Base-by-base conservation (phyloP, 768 basidiomycete genomes). In the Hortiboletus flavorubellus region DNA sequence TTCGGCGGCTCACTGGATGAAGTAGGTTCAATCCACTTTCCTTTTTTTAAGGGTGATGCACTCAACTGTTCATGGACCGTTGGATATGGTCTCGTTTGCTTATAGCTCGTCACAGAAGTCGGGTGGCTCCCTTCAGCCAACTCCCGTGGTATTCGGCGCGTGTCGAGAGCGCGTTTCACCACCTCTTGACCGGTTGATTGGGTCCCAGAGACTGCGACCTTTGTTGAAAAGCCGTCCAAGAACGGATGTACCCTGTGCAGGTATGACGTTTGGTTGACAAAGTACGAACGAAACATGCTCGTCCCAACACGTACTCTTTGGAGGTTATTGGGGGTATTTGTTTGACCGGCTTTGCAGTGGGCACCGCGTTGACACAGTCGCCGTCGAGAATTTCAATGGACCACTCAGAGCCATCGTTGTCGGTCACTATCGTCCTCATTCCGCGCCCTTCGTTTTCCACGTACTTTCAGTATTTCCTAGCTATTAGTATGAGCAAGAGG, bases 321-420 rank as follows among this genome's bases (percentile, higher is more conserved):
- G 37, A 42, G 3, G 45, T 9, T 21, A 54, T 53, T 54, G 55
- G 21, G 9, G 43, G 30, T 51, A 39, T 51, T 63, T 59, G 60
- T 65, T 69, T 65, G 66, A 59, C 51, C 5, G 18, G 15, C 58
- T 61, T 59, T 59, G 54, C 54, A 49, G 29, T 31, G 18, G 52
- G 54, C 14, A 26, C 26, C 26, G 35, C 47, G 16, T 55, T 49
- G 46, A 54, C 47, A 46, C 40, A 50, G 29, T 59, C 53, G 23
- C 56, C 69, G 8, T 71, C 69, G 39, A 66, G 34, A 35, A 71
- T 69, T 54, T 72, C 71, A 37, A 71, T 59, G 26, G 69, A 71
- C 60, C 64, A 69, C 39, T 72, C 69, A 23, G 67, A 53, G 12
- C 56, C 59, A 14, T 59, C 55, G 35, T 61, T 56, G 55, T 69